A percentile compares a stretch with the other conserved stretches of the same genome.
phyloP scores from a whole-genome alignment of 2,329 filamentous ascomycete genomes.

The Sclerotinia nivalis region DNA sequence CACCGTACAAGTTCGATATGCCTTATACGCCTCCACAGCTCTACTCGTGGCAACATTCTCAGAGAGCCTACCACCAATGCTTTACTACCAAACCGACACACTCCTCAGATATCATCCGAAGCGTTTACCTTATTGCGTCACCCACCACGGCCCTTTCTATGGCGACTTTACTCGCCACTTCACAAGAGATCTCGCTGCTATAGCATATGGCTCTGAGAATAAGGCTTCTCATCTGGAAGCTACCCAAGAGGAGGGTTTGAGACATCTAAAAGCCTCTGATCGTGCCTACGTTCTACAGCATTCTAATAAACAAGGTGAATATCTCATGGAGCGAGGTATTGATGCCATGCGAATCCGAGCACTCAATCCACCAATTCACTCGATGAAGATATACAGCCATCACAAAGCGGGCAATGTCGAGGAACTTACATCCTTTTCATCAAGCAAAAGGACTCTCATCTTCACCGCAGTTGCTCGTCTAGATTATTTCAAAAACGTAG shows the following conservation, averaged over 20 bases:
- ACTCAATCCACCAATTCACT: constrained; percentile 27
- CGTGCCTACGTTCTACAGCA: constrained; percentile 28
- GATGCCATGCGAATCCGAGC: constrained; percentile 24
- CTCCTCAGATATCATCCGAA: constrained; percentile 27
- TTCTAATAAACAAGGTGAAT: constrained; percentile 27
- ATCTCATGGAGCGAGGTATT: constrained; percentile 26
- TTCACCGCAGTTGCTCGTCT: constrained; percentile 29
- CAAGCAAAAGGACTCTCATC: constrained; percentile 21
- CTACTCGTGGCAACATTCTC: constrained; percentile 19
- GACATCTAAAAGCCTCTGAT: constrained; percentile 22
- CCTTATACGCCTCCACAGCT: constrained; percentile 22
- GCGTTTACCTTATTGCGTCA: constrained; percentile 26
- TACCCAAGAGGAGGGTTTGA: constrained; percentile 25
- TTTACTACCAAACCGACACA: constrained; percentile 29
- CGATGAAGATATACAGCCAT: constrained; percentile 14
- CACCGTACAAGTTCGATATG: constrained; percentile 23
- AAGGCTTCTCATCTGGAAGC: constrained; percentile 26
- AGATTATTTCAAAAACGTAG: constrained; percentile 29
- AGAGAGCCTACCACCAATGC: constrained; percentile 17
- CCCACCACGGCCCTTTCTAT: constrained; percentile 29
- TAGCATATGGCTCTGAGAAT: constrained; percentile 27
- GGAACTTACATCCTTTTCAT: constrained; percentile 15
- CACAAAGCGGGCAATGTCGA: constrained; percentile 2
- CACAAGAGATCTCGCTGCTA: constrained; percentile 23
- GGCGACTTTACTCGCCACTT: constrained; percentile 26